These are phyloP conservation scores for Phytophthora boehmeriae DNA, from an alignment of 352 stramenopile genomes.

Conservation along the genomic window DNA sequence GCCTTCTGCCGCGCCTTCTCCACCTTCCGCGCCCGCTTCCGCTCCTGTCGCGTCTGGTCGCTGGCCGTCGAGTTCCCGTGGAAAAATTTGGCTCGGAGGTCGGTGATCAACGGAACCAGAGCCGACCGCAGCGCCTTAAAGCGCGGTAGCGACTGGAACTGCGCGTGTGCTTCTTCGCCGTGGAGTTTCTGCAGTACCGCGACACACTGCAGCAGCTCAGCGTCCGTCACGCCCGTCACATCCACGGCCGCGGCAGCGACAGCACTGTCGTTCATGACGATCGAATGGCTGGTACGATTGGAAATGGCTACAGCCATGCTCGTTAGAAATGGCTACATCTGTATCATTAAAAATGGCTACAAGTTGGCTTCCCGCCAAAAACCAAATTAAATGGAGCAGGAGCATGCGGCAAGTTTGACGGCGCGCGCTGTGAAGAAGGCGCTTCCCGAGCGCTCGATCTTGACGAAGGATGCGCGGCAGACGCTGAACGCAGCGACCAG, in stretches of 20 bases:
- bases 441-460: conserved; percentile 67
- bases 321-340: too few relatives aligned
- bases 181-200: conserved; percentile 64
- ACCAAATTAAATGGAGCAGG: conserved; percentile 63
- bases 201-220: conserved; percentile 63
- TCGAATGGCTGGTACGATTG: neutral
- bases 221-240: conserved; percentile 39
- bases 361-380: conserved; percentile 39
- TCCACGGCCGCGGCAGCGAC: neutral
- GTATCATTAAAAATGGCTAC: too few relatives aligned
- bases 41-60: conserved; percentile 57
- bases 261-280: conserved; percentile 26
- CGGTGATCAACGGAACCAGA: conserved; percentile 60
- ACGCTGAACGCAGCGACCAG: conserved; percentile 76
- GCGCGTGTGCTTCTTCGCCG: conserved; percentile 40
- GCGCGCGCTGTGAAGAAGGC: conserved; percentile 68
- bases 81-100: conserved; percentile 71
- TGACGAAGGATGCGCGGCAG: conserved; percentile 69
- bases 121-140: conserved; percentile 74
- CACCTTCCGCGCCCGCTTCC: conserved; percentile 73
- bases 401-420: conserved; percentile 71
- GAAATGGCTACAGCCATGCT: conserved; percentile 2
- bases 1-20: conserved; percentile 68
- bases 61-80: conserved; percentile 52
- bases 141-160: conserved; percentile 49